These are phyloP conservation scores for Myrica gale DNA, from an alignment of 306 rosid species.

Conservation along the genomic window DNA sequence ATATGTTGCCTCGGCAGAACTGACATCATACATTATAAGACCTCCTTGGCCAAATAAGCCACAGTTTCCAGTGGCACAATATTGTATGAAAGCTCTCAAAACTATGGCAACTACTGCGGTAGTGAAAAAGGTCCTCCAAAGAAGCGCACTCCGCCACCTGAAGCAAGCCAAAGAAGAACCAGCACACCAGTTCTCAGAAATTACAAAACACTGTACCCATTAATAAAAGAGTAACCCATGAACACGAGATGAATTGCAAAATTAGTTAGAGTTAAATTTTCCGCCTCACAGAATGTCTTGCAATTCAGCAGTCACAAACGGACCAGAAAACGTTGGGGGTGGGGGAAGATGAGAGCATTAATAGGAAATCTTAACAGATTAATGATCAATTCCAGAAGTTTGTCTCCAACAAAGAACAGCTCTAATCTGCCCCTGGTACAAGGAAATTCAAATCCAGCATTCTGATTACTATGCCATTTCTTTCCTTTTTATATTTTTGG, in stretches of 20 bases:
- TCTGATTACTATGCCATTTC: background rate
- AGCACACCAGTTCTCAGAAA: conserved; percentile 17
- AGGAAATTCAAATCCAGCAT: background rate
- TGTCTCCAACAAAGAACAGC: background rate
- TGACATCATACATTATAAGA: conserved; percentile 69
- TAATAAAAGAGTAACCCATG: background rate
- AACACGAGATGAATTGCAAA: background rate
- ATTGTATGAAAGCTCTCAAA: conserved; percentile 56
- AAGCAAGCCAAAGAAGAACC: conserved; percentile 11
- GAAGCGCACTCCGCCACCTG: conserved; percentile 96
- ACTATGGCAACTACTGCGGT: conserved; percentile 90
- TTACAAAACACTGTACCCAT: background rate
- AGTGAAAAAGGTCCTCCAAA: conserved; percentile 89
- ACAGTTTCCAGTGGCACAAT: conserved; percentile 69
- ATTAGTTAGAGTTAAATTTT: background rate
- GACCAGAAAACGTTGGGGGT: background rate
- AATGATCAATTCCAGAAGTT: background rate
- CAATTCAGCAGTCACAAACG: background rate
- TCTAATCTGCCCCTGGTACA: background rate
- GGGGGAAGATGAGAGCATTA: background rate
- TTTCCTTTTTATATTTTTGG: no score
- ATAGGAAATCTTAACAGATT: background rate
- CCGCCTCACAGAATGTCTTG: background rate
- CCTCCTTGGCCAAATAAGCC: conserved; percentile 93
- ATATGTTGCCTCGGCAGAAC: conserved; percentile 41